phyloP scores from a whole-genome alignment of 2,329 filamentous ascomycete genomes.

The Colletotrichum somersetense region DNA sequence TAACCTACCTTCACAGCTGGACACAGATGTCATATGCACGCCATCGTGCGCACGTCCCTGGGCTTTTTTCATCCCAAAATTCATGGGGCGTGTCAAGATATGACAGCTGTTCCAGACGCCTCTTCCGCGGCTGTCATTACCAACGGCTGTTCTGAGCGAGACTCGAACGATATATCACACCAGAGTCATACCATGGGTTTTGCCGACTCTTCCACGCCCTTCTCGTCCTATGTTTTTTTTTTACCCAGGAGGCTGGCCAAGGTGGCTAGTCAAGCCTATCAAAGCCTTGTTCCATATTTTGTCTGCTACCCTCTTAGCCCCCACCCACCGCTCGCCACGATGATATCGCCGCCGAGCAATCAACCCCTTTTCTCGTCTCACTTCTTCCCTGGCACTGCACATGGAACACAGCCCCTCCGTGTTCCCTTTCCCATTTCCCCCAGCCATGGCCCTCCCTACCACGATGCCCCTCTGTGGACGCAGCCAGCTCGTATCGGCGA shows the following conservation, averaged over 20 bases:
- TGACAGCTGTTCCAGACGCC: constrained; percentile 30
- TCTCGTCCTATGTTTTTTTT: neutral
- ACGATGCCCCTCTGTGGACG: constrained; percentile 4
- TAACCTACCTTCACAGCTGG: too few relatives aligned
- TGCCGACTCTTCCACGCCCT: neutral
- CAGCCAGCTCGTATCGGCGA: neutral
- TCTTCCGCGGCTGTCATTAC: constrained; percentile 12
- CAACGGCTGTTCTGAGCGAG: constrained; percentile 3
- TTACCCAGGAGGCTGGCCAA: neutral
- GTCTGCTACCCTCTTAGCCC: neutral
- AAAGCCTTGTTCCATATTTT: neutral
- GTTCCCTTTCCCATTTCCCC: neutral
- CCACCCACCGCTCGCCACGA: neutral
- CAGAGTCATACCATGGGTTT: neutral
- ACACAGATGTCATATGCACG: neutral
- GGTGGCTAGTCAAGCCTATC: constrained; percentile 20
- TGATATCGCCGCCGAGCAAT: neutral
- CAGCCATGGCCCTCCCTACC: constrained; percentile 9
- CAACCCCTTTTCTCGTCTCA: constrained; percentile 33
- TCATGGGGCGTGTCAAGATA: constrained; percentile 8
- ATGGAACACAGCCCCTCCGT: constrained; percentile 34
- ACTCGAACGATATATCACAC: constrained; percentile 18
- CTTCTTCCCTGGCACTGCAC: constrained; percentile 17
- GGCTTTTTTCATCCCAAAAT: constrained; percentile 26
- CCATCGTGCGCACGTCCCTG: constrained; percentile 19